Conservation (phyloP, 345 rosid species). For the Pelargonium nanum region DNA sequence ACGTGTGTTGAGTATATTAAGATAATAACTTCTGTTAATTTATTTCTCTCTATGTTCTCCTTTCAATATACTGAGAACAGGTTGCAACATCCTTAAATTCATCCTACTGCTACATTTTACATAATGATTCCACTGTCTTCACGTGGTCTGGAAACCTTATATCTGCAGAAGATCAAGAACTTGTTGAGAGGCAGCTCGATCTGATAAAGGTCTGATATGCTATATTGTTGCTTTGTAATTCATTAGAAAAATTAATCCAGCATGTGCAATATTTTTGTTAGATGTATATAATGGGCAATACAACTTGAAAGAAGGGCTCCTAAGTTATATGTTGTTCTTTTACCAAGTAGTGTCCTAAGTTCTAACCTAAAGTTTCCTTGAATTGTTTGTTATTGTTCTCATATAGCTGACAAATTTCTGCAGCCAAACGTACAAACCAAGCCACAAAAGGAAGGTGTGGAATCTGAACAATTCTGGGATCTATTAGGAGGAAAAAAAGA, state of each 20-base stretch:
- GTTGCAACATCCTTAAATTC: conserved; percentile 82
- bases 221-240: background rate
- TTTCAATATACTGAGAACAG: conserved; percentile 32
- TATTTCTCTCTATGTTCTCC: background rate
- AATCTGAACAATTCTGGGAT: conserved; percentile 90
- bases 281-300: background rate
- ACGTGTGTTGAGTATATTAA: background rate
- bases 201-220: conserved; percentile 64
- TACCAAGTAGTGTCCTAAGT: background rate
- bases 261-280: background rate
- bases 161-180: conserved; percentile 64
- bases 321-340: no score
- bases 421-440: conserved; percentile 79
- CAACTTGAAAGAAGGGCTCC: background rate
- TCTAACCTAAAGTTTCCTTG: background rate
- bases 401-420: conserved; percentile 18
- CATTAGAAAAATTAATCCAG: no score
- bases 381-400: conserved; percentile 2
- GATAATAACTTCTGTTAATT: background rate
- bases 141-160: conserved; percentile 91
- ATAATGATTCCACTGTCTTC: conserved; percentile 59
- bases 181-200: conserved; percentile 91
- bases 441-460: conserved; percentile 92
- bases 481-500: conserved; percentile 78
- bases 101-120: conserved; percentile 85